Evolutionary conservation across 768 basidiomycete genomes (phyloP).

Genomic region (Botryobasidium botryosum): DNA sequence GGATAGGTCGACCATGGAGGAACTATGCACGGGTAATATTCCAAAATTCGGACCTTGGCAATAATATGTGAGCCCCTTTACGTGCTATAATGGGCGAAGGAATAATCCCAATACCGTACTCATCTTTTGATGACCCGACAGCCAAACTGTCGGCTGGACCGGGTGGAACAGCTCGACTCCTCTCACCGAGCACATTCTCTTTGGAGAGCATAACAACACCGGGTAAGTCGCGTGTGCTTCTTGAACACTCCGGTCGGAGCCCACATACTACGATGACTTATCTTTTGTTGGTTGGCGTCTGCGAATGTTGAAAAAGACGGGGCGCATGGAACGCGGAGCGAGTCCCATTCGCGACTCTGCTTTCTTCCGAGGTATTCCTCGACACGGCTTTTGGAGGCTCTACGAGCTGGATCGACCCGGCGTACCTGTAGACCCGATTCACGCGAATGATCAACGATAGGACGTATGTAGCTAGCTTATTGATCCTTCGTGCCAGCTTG

Average conservation of each 20-base stretch:
- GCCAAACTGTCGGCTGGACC: conserved; percentile 16
- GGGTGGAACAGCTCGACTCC: conserved; percentile 16
- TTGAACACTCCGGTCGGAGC: not conserved
- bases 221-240: conserved; percentile 16
- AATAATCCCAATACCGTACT: no score
- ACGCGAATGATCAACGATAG: no score
- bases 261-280: no score
- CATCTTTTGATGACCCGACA: no score
- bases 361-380: conserved; percentile 8
- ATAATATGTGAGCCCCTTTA: not conserved
- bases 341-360: conserved; percentile 17
- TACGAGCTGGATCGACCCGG: conserved; percentile 6
- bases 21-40: conserved; percentile 16
- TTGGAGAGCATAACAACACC: conserved; percentile 21
- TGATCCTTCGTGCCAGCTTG: no score
- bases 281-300: no score
- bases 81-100: no score
- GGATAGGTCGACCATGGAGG: not conserved
- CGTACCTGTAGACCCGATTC: conserved; percentile 5
- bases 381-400: conserved; percentile 2
- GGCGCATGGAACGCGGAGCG: conserved; percentile 13
- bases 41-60: conserved; percentile 12
- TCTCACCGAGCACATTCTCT: conserved; percentile 19
- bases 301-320: conserved; percentile 7
- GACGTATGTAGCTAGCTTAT: no score